These are phyloP conservation scores for Neofusicoccum cordaticola DNA, from an alignment of 2,329 filamentous ascomycete species.

Conservation along the genomic window DNA sequence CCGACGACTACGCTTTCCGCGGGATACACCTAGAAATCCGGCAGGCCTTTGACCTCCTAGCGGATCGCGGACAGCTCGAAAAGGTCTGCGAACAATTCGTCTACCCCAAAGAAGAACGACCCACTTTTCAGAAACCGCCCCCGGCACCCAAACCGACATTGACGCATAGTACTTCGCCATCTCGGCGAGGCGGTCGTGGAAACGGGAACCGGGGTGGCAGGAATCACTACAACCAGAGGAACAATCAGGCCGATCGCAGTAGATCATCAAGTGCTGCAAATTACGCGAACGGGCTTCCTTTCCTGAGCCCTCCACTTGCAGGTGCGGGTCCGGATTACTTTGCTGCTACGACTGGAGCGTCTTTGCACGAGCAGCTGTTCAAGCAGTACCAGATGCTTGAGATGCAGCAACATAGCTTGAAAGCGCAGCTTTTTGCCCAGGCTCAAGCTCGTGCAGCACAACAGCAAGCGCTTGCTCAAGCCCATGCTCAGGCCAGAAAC, in stretches of 20 bases:
- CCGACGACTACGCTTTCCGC: constrained; percentile 89
- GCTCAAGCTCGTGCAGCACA: constrained; percentile 28
- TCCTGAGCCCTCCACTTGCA: constrained; percentile 43
- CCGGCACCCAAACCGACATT: constrained; percentile 57
- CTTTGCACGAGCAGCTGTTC: constrained; percentile 48
- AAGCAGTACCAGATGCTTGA: constrained; percentile 49
- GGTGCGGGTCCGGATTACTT: constrained; percentile 44
- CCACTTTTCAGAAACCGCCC: constrained; percentile 51
- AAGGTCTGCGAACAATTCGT: constrained; percentile 85
- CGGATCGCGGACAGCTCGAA: constrained; percentile 69
- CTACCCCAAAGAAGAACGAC: constrained; percentile 70
- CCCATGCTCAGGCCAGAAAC: constrained; percentile 19
- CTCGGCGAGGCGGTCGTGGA: constrained; percentile 48
- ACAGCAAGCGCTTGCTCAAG: constrained; percentile 34
- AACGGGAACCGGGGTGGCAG: constrained; percentile 44
- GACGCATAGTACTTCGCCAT: constrained; percentile 45
- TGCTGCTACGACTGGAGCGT: constrained; percentile 38
- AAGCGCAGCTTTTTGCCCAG: constrained; percentile 34
- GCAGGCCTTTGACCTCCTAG: constrained; percentile 79
- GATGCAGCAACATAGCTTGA: constrained; percentile 39
- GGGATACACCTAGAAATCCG: constrained; percentile 88
- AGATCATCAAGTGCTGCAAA: constrained; percentile 58
- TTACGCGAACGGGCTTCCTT: constrained; percentile 37
- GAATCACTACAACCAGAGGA: constrained; percentile 49
- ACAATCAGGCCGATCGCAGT: constrained; percentile 48